These are phyloP conservation scores for Trametes gibbosa DNA, from an alignment of 768 basidiomycete genomes.

Conservation along the genomic window DNA sequence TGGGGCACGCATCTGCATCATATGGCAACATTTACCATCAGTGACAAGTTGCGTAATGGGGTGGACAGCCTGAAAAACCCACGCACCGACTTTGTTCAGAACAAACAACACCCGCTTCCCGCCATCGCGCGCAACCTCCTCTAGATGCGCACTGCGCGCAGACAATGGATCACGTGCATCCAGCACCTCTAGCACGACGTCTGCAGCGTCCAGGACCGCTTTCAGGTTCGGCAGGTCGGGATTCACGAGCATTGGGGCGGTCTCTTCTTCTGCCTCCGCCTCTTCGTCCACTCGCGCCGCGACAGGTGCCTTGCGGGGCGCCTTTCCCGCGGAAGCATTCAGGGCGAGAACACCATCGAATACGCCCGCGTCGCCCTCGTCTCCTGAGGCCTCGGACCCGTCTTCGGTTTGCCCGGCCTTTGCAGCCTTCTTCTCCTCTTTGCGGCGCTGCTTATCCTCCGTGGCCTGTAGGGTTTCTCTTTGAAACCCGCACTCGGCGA, in stretches of 20 bases:
- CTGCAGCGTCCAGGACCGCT: conserved; percentile 70
- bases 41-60: neutral
- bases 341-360: conserved; percentile 48
- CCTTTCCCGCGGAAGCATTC: neutral
- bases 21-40: neutral
- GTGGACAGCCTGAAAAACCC: neutral
- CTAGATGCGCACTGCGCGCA: conserved; percentile 62
- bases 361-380: conserved; percentile 32
- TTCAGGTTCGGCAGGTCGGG: conserved; percentile 59
- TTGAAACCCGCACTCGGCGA: no score
- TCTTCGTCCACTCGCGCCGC: conserved; percentile 16
- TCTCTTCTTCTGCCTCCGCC: conserved; percentile 43
- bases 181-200: conserved; percentile 77
- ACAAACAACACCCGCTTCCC: conserved; percentile 60
- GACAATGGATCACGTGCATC: conserved; percentile 83
- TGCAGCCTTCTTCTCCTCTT: conserved; percentile 61
- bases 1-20: conserved; percentile 68
- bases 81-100: conserved; percentile 85
- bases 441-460: conserved; percentile 71
- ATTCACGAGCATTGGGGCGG: conserved; percentile 61
- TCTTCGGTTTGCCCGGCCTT: conserved; percentile 29
- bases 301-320: conserved; percentile 20
- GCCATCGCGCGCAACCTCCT: conserved; percentile 44
- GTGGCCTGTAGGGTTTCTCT: conserved; percentile 46
- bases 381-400: conserved; percentile 25